Evolutionary conservation across 2,329 filamentous ascomycete genomes (phyloP).

Genomic region (Elsinoe fawcettii): DNA sequence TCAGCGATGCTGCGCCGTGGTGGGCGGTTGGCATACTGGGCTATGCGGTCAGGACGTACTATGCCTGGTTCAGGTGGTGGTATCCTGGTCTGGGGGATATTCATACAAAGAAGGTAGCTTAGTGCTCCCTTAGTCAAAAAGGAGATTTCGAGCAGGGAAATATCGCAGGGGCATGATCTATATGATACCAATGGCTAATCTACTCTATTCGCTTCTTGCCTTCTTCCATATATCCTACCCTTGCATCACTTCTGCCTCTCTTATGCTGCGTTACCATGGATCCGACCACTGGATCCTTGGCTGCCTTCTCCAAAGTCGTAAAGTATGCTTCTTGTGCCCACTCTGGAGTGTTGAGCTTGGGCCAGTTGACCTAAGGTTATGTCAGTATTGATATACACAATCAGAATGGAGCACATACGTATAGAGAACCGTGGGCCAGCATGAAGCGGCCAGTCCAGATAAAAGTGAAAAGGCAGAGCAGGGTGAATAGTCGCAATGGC

Average conservation of each 20-base stretch:
- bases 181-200: conserved; percentile 3
- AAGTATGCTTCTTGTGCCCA: conserved; percentile 83
- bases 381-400: conserved; percentile 18
- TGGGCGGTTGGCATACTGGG: conserved; percentile 19
- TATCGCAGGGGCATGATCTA: background rate
- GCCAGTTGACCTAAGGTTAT: conserved; percentile 78
- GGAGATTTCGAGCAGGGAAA: background rate
- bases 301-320: conserved; percentile 73
- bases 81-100: conserved; percentile 8
- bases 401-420: conserved; percentile 56
- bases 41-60: conserved; percentile 26
- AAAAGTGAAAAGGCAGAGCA: conserved; percentile 67
- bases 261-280: conserved; percentile 65
- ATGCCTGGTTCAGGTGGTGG: conserved; percentile 18
- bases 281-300: conserved; percentile 75
- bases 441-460: conserved; percentile 72
- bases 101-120: background rate
- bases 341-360: conserved; percentile 82
- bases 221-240: conserved; percentile 82
- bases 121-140: background rate
- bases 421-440: conserved; percentile 77
- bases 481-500: conserved; percentile 71
- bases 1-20: conserved; percentile 21
- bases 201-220: conserved; percentile 97
- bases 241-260: conserved; percentile 71